Conservation (phyloP, 306 rosid genomes). For the Dalbergia cultrata region DNA sequence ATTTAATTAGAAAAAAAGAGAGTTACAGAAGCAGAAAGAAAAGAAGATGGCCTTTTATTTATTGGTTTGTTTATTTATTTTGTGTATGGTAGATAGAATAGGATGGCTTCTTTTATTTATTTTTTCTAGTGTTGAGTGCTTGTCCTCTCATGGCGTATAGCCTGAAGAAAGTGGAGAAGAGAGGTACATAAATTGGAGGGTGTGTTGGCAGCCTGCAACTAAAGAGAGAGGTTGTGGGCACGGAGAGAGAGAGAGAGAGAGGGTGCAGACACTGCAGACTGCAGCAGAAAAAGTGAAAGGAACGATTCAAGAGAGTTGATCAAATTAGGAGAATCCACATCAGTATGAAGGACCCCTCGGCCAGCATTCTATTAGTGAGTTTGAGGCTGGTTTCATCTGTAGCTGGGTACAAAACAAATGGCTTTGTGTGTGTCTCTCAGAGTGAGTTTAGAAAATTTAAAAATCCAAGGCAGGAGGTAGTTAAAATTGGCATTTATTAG, state of each 20-base stretch:
- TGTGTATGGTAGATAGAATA: neutral
- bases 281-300: slow-evolving; percentile 72
- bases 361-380: slow-evolving; percentile 41
- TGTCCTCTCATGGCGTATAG: slow-evolving; percentile 38
- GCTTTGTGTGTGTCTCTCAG: slow-evolving; percentile 5
- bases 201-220: slow-evolving; percentile 52
- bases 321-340: slow-evolving; percentile 61
- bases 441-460: neutral
- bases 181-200: slow-evolving; percentile 56
- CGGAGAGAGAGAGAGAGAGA: slow-evolving; percentile 20
- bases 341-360: slow-evolving; percentile 49
- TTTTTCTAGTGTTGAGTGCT: slow-evolving; percentile 20
- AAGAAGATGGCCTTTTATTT: neutral
- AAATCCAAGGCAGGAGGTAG: slow-evolving; percentile 25
- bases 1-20: slow-evolving; percentile 32
- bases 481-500: slow-evolving; percentile 60
- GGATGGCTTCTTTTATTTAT: neutral
- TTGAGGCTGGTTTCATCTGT: slow-evolving; percentile 9
- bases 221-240: slow-evolving; percentile 42
- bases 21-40: neutral
- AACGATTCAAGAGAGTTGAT: slow-evolving; percentile 67
- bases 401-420: slow-evolving; percentile 39
- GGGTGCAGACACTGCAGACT: slow-evolving; percentile 49
- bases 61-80: neutral
- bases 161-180: slow-evolving; percentile 38